Percentiles rank a stretch among this genome's conserved stretches.
These are phyloP conservation scores for Paraurostyla sp. DNA, from an alignment of 73 alveolate species.

Conservation along the genomic window DNA sequence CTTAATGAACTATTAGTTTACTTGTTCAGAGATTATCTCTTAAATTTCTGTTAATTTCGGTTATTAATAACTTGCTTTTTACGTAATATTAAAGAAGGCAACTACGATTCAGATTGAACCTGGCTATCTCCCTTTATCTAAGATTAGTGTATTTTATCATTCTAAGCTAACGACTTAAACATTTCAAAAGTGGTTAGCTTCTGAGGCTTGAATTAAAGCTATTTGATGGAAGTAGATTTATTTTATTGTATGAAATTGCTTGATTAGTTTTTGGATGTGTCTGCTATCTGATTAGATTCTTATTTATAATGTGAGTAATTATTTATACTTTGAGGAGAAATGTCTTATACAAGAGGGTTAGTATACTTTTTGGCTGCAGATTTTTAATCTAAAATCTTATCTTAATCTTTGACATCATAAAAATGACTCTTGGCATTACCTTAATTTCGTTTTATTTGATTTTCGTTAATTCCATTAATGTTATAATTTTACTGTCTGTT, in stretches of 20 bases:
- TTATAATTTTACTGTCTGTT: not conserved
- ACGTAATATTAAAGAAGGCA: not conserved
- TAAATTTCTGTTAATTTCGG: slow-evolving; percentile 8
- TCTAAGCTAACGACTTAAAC: not conserved
- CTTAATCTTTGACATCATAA: too few species aligned
- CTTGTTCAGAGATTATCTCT: not conserved
- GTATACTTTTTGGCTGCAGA: too few species aligned
- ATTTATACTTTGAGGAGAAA: too few species aligned
- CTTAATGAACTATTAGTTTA: not conserved
- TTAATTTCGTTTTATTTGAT: not conserved
- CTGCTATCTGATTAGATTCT: too few species aligned
- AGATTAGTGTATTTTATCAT: not conserved
- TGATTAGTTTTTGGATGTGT: too few species aligned
- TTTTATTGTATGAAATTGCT: not conserved
- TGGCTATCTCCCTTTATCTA: not conserved
- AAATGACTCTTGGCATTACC: too few species aligned
- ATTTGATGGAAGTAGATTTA: not conserved
- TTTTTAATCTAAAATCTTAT: too few species aligned
- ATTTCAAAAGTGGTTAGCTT: not conserved
- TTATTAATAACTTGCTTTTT: not conserved
- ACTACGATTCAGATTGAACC: not conserved
- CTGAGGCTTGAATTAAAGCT: not conserved
- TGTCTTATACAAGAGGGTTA: not conserved
- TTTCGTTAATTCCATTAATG: not conserved
- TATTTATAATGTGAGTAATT: too few species aligned